phyloP scores from a whole-genome alignment of 2,329 filamentous ascomycete species.

The Ophiocordyceps camponoti-saundersi region DNA sequence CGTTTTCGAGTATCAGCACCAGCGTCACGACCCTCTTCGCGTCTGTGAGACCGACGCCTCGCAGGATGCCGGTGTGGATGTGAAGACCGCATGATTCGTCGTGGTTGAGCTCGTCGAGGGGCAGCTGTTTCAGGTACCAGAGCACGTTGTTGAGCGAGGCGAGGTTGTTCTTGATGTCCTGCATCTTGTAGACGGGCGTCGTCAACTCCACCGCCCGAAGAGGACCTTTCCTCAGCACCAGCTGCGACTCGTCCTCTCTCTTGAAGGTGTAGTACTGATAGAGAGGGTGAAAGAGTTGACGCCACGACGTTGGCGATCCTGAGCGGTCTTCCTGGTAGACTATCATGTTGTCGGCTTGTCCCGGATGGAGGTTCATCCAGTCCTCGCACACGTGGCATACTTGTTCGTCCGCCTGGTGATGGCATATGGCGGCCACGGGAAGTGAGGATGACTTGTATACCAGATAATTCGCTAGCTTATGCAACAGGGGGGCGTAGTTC shows the following conservation, averaged over 20 bases:
- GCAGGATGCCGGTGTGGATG: conserved; percentile 8
- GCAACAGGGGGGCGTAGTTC: no score
- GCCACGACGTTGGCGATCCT: background rate
- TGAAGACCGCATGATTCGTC: conserved; percentile 8
- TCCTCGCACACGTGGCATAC: no score
- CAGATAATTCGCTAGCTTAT: no score
- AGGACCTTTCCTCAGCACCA: background rate
- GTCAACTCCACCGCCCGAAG: conserved; percentile 5
- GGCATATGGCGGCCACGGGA: no score
- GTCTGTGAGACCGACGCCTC: conserved; percentile 7
- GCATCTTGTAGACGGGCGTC: conserved; percentile 5
- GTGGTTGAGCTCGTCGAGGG: background rate
- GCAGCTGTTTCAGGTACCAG: conserved; percentile 3
- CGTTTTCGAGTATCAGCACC: conserved; percentile 6
- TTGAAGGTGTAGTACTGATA: conserved; percentile 5
- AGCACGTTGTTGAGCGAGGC: conserved; percentile 1
- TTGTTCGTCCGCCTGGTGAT: no score
- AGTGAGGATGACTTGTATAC: no score
- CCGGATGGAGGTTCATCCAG: no score
- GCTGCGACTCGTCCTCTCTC: conserved; percentile 1
- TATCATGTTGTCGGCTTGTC: no score
- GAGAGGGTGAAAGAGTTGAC: background rate
- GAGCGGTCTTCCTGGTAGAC: no score
- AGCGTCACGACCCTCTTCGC: conserved; percentile 9
- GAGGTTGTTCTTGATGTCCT: conserved; percentile 6